These are phyloP conservation scores for Rhizoclosmatium globosum DNA, from an alignment of 192 early-diverging fungal genomes.

Conservation along the genomic window DNA sequence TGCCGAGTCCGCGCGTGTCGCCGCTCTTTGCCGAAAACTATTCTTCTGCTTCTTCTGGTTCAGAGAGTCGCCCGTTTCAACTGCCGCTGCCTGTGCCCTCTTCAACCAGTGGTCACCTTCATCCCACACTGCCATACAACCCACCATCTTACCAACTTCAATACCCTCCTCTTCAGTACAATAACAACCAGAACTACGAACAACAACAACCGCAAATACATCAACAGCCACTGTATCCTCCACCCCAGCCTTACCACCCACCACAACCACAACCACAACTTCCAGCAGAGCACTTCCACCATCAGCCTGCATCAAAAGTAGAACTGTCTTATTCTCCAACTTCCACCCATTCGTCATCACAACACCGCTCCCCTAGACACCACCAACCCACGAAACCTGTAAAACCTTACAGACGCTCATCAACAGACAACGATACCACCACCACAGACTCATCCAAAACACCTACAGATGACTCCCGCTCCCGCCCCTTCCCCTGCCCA, in stretches of 20 bases:
- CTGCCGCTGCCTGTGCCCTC: not conserved
- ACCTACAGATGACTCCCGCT: conserved; percentile 1
- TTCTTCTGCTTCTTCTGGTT: not conserved
- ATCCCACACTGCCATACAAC: too few species aligned
- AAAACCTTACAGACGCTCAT: too few species aligned
- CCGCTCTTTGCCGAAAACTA: too few species aligned
- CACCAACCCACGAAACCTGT: not conserved
- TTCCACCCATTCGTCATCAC: not conserved
- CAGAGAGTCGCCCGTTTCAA: not conserved
- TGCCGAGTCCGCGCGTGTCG: too few species aligned
- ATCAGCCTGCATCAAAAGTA: not conserved
- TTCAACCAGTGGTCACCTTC: too few species aligned
- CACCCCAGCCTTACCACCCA: too few species aligned
- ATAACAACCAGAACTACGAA: too few species aligned
- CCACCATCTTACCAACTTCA: too few species aligned
- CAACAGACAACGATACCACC: not conserved
- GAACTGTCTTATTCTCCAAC: not conserved
- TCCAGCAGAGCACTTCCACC: not conserved
- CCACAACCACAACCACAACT: not conserved
- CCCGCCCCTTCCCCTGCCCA: not conserved
- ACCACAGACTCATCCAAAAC: not conserved
- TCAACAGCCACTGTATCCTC: too few species aligned
- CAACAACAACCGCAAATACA: too few species aligned
- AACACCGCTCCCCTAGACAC: not conserved
- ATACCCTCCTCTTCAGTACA: too few species aligned